phyloP scores from a whole-genome alignment of 169 alveolate genomes.

The Plasmodium falciparum region DNA sequence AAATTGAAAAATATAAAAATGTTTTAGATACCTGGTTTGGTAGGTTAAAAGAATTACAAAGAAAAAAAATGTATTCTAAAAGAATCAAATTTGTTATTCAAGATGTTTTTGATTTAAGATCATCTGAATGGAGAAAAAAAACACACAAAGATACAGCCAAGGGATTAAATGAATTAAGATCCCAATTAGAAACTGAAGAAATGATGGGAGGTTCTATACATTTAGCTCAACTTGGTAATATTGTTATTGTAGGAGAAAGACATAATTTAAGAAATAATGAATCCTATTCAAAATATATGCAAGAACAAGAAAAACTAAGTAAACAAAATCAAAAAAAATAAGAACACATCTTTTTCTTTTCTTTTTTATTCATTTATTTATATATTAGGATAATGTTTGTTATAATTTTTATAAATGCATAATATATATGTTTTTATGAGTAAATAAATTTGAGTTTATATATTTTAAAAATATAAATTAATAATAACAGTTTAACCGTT shows the following conservation, averaged over 20 bases:
- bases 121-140: conserved; percentile 92
- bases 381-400: no score
- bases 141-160: conserved; percentile 93
- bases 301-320: conserved; percentile 83
- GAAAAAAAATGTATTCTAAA: conserved; percentile 87
- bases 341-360: conserved; percentile 20
- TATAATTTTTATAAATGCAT: no score
- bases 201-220: conserved; percentile 92
- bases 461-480: no score
- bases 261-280: conserved; percentile 88
- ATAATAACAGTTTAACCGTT: no score
- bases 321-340: conserved; percentile 64
- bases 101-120: conserved; percentile 92
- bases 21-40: conserved; percentile 94
- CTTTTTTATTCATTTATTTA: not conserved
- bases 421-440: not conserved
- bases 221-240: conserved; percentile 93
- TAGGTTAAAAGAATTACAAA: conserved; percentile 89
- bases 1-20: conserved; percentile 87
- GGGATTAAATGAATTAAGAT: conserved; percentile 90
- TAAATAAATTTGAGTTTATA: not conserved
- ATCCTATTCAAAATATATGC: conserved; percentile 86
- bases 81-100: conserved; percentile 91
- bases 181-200: conserved; percentile 92
- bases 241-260: conserved; percentile 92